A percentile compares a stretch with the other conserved stretches of the same genome.
phyloP scores from a whole-genome alignment of 2,329 filamentous ascomycete genomes.

The Geosmithia putterillii region DNA sequence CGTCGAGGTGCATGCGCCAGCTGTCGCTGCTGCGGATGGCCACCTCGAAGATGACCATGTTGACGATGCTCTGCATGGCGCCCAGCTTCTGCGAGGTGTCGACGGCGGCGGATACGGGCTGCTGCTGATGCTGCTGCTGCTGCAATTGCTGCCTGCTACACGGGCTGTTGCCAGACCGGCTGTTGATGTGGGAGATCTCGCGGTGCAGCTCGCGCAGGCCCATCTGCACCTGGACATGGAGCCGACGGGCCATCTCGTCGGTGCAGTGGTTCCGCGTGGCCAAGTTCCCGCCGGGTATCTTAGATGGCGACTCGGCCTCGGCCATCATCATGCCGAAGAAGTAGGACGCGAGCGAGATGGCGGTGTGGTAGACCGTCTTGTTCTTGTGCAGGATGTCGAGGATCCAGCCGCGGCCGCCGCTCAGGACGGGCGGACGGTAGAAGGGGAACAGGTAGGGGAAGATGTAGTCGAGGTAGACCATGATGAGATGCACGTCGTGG shows the following conservation, averaged over 20 bases:
- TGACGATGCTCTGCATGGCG: slow-evolving; percentile 37
- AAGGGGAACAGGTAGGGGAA: slow-evolving; percentile 53
- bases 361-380: slow-evolving; percentile 43
- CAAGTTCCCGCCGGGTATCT: too few relatives aligned
- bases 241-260: slow-evolving; percentile 20
- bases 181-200: slow-evolving; percentile 24
- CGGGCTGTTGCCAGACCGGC: too few relatives aligned
- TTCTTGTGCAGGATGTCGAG: slow-evolving; percentile 43
- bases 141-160: too few relatives aligned
- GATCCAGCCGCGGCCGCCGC: slow-evolving; percentile 49
- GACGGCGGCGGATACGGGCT: slow-evolving; percentile 11
- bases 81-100: slow-evolving; percentile 20
- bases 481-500: slow-evolving; percentile 29
- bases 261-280: slow-evolving; percentile 11
- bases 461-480: slow-evolving; percentile 50
- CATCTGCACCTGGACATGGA: slow-evolving; percentile 30
- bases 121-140: too few relatives aligned
- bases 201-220: slow-evolving; percentile 29
- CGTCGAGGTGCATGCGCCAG: slow-evolving; percentile 37
- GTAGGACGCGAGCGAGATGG: slow-evolving; percentile 42
- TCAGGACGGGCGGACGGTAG: slow-evolving; percentile 41
- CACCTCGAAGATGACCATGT: slow-evolving; percentile 41
- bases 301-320: not conserved
- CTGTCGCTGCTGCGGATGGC: slow-evolving; percentile 30
- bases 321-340: slow-evolving; percentile 37